phyloP scores from a whole-genome alignment of 305 asterid species.

The Rubia balearica region DNA sequence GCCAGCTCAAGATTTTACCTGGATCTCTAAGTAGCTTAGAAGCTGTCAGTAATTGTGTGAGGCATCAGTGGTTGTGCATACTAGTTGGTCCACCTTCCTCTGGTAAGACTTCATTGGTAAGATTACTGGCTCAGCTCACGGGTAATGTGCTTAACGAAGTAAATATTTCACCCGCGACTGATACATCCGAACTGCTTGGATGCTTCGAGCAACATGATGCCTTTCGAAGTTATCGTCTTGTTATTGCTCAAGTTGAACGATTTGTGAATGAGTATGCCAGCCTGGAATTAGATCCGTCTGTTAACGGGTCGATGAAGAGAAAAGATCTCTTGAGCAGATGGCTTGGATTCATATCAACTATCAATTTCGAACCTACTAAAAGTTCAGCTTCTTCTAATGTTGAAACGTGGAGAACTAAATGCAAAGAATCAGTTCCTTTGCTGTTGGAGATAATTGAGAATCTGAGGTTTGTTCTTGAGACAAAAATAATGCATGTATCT shows the following conservation, averaged over 20 bases:
- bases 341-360: slow-evolving; percentile 58
- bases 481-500: slow-evolving; percentile 37
- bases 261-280: slow-evolving; percentile 67
- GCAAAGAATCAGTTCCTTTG: slow-evolving; percentile 36
- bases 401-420: slow-evolving; percentile 40
- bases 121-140: slow-evolving; percentile 80
- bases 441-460: slow-evolving; percentile 58
- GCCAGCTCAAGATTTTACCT: slow-evolving; percentile 67
- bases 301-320: slow-evolving; percentile 33
- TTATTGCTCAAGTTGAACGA: slow-evolving; percentile 60
- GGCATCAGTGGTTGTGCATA: slow-evolving; percentile 90
- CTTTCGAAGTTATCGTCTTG: slow-evolving; percentile 64
- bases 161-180: slow-evolving; percentile 93
- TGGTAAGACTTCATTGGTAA: slow-evolving; percentile 82
- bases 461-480: slow-evolving; percentile 39
- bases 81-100: slow-evolving; percentile 92
- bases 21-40: slow-evolving; percentile 62
- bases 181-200: slow-evolving; percentile 94
- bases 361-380: slow-evolving; percentile 27
- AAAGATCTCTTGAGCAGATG: slow-evolving; percentile 52
- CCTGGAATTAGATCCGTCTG: slow-evolving; percentile 50
- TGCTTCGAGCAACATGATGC: slow-evolving; percentile 93
- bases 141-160: slow-evolving; percentile 82
- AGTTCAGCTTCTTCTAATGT: slow-evolving; percentile 31
- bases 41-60: slow-evolving; percentile 63